phyloP scores from a whole-genome alignment of 306 rosid genomes.

The Acmispon strigosus region DNA sequence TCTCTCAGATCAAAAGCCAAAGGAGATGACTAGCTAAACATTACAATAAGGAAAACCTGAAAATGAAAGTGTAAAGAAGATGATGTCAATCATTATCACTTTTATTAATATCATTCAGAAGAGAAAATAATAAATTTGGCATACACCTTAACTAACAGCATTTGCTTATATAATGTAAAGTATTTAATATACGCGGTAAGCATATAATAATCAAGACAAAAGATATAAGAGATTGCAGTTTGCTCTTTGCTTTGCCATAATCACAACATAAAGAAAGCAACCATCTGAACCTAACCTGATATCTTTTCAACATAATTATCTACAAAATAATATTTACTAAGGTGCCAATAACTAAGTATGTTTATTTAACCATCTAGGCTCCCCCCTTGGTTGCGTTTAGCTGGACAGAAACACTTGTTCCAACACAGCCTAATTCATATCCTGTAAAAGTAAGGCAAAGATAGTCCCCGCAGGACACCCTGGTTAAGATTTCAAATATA shows the following conservation, averaged over 20 bases:
- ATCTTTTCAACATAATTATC: not conserved
- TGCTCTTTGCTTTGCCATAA: not conserved
- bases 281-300: not conserved
- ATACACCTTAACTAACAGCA: not conserved
- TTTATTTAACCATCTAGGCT: too few species aligned
- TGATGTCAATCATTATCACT: not conserved
- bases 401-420: too few species aligned
- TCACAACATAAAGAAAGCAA: not conserved
- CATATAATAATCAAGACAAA: not conserved
- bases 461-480: too few species aligned
- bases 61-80: not conserved
- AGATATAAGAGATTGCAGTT: not conserved
- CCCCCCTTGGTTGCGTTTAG: too few species aligned
- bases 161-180: not conserved
- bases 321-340: not conserved
- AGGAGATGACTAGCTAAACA: conserved; percentile 11
- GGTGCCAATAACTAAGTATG: not conserved
- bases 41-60: conserved; percentile 29
- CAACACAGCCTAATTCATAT: not conserved
- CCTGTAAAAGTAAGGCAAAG: not conserved
- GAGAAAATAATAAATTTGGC: not conserved
- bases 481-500: too few species aligned
- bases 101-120: not conserved
- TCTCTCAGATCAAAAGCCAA: conserved; percentile 22
- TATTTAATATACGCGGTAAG: not conserved